Base-by-base conservation (phyloP, 306 rosid genomes). In the Arachis hypogaea region DNA sequence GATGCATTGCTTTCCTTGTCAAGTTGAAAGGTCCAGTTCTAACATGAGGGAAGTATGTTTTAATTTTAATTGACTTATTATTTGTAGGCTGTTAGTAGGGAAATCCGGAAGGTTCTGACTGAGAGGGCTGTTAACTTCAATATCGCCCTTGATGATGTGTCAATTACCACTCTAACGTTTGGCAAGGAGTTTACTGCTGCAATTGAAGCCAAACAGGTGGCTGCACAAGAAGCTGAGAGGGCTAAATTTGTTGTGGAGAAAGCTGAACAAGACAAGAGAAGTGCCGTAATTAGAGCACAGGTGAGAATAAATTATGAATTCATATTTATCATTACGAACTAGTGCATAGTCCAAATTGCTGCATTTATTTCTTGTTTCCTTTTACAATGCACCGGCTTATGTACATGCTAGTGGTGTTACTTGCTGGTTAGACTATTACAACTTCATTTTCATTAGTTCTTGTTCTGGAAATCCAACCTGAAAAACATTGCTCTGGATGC, bases 211-310 rank as follows among this genome's bases (percentile, higher is more conserved):
- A 94, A 94, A 83, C 99, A 94, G 76, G 91, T 92, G 72, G 97
- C 97, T 75, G 96, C 97, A 42, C 97, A 92, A 83, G 97, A 94
- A 46, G 99, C 97, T 10, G 99, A 91, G 83, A 89, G 99, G 83
- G 97, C 92, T 44, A 94, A 94, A 73, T 94, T 82, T 78, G 89
- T 92, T 30, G 97, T 92, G 59, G 97, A 92, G 69, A 89, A 89
- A 77, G 96, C 99, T 63, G 96, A 94, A 51, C 96, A 92, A 84
- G 97, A 92, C 86, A 94, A 92, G 82, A 87, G 38, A 88, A 84
- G 99, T 80, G 90, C 97, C 70, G 70, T 88, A 11, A 88, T 92
- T 56, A 87, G 93, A 85, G 99, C 97, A 68, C 85, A 90, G 95
- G 99, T 94, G 60, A 85, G 69, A 60, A 74, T 16, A 57, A 47